Conservation (phyloP, 495 filamentous ascomycete species). For the Penicillium verhagenii region DNA sequence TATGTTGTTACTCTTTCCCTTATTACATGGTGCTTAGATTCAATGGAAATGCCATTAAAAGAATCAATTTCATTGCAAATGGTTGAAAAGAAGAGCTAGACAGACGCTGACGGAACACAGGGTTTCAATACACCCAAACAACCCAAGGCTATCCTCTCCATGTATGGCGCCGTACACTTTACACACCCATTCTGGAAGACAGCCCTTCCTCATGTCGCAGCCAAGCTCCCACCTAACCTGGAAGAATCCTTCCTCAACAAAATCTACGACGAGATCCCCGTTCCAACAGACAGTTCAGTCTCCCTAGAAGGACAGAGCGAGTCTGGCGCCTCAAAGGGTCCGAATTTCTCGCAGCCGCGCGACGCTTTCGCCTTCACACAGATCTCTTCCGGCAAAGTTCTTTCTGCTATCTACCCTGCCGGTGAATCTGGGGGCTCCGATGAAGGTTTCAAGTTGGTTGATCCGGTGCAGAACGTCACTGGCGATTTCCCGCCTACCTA, state of each 20-base stretch:
- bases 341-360: conserved; percentile 30
- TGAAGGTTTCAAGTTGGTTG: conserved; percentile 19
- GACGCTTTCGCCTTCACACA: conserved; percentile 38
- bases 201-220: conserved; percentile 64
- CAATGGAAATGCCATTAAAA: no score
- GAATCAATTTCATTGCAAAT: no score
- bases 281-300: conserved; percentile 31
- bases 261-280: conserved; percentile 27
- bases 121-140: conserved; percentile 27
- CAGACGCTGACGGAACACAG: conserved; percentile 15
- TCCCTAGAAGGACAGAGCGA: conserved; percentile 35
- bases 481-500: conserved; percentile 30
- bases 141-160: conserved; percentile 31
- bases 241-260: conserved; percentile 18
- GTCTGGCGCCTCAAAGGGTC: conserved; percentile 17
- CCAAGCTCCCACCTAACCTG: conserved; percentile 22
- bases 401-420: conserved; percentile 24
- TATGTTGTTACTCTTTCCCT: conserved; percentile 6
- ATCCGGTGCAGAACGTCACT: conserved; percentile 23
- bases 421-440: conserved; percentile 1
- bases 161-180: conserved; percentile 39
- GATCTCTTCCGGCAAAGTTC: conserved; percentile 31
- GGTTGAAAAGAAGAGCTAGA: neutral
- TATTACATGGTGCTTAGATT: no score
- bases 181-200: conserved; percentile 51